A percentile compares a stretch with the other conserved stretches of the same genome.
These are phyloP conservation scores for Saccharomycopsis selenospora DNA, from an alignment of 805 yeast species.

Conservation along the genomic window DNA sequence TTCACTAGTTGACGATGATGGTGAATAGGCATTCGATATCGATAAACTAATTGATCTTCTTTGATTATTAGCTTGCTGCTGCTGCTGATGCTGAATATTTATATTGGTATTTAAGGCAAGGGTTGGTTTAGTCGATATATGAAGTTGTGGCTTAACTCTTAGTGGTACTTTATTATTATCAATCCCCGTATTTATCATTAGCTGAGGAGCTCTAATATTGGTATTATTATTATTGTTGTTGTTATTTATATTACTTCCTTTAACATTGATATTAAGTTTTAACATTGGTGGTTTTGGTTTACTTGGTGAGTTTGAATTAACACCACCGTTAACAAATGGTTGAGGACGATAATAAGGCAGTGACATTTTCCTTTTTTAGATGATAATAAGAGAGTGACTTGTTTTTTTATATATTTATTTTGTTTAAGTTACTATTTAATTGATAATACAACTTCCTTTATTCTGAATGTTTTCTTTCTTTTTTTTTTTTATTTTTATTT, in stretches of 20 bases:
- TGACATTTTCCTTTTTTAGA: too few relatives aligned
- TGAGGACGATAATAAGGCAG: background rate
- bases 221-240: background rate
- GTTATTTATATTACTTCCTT: background rate
- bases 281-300: background rate
- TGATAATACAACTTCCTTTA: too few relatives aligned
- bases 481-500: too few relatives aligned
- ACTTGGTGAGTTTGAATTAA: background rate
- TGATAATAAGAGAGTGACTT: too few relatives aligned
- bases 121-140: background rate
- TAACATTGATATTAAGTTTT: background rate
- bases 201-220: background rate
- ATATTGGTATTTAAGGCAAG: background rate
- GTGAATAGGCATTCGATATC: conserved; percentile 21
- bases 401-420: too few relatives aligned
- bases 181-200: background rate
- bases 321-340: background rate
- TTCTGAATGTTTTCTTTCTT: too few relatives aligned
- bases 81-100: background rate
- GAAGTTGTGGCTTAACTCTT: background rate
- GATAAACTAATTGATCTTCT: conserved; percentile 13
- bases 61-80: conserved; percentile 4
- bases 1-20: conserved; percentile 16
- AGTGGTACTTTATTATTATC: background rate
- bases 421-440: too few relatives aligned